Evolutionary conservation across 1,139 yeast species (phyloP).

Genomic region (Saccharomycopsis hybrid): DNA sequence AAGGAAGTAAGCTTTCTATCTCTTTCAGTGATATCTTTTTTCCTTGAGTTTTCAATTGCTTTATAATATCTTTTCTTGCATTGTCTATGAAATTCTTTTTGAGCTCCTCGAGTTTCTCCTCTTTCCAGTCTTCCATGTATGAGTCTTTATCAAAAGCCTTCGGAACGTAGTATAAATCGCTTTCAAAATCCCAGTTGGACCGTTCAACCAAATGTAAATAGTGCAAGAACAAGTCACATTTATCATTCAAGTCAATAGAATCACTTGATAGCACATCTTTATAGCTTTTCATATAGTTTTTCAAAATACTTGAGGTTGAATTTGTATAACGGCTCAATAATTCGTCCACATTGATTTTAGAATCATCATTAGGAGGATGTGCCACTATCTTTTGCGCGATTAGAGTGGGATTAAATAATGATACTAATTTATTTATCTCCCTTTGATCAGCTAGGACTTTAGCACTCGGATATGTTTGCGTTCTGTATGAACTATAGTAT

Average conservation of each 20-base stretch:
- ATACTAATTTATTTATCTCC: too few relatives aligned
- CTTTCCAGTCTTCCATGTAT: slow-evolving; percentile 3
- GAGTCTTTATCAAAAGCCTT: slow-evolving; percentile 9
- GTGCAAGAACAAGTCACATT: slow-evolving; percentile 15
- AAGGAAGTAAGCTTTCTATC: slow-evolving; percentile 4
- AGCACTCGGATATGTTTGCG: too few relatives aligned
- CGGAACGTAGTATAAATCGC: slow-evolving; percentile 7
- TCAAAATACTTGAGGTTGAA: neutral
- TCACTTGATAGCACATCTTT: neutral
- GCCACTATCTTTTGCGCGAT: too few relatives aligned
- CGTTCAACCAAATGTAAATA: slow-evolving; percentile 1
- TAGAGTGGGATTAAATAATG: too few relatives aligned
- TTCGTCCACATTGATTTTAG: too few relatives aligned
- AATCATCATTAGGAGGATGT: too few relatives aligned
- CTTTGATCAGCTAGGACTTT: too few relatives aligned
- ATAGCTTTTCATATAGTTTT: neutral
- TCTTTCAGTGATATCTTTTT: slow-evolving; percentile 4
- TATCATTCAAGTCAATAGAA: slow-evolving; percentile 6
- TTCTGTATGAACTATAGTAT: neutral
- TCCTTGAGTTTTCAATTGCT: neutral
- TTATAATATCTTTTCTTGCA: neutral
- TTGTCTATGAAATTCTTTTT: neutral
- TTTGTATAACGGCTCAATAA: too few relatives aligned
- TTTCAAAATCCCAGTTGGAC: slow-evolving; percentile 1
- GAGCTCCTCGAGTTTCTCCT: slow-evolving; percentile 5